Evolutionary conservation across 2,329 filamentous ascomycete genomes (phyloP), one percentile per base, ranked within the genome.

Genomic region (Metarhizium guizhouense): DNA sequence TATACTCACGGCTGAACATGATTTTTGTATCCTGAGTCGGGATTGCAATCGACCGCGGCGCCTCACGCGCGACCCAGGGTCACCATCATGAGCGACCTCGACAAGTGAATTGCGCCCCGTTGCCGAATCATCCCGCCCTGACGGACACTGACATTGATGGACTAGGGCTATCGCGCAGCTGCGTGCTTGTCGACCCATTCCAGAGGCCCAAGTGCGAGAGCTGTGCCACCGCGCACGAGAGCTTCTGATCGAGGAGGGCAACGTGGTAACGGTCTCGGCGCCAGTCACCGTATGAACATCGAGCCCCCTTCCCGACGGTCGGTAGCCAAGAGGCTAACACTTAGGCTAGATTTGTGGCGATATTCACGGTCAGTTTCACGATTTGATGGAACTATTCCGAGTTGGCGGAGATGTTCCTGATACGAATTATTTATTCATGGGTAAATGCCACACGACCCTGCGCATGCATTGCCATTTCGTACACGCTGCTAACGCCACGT

Each of bases 381-480:
- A 96, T 68, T 74, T 96, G 65, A 96, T 96, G 93, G 93, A 96
- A 72, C 83, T 96, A 6, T 96, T 96, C 69, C 84, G 91, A 54
- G 92, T 96, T 4, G 92, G 92, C 59, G 92, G 92, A 60, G 90
- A 96, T 69, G 90, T 95, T 4, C 92, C 92, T 45, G 93, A 96
- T 67, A 96, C 92, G 36, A 96, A 95, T 68, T 96, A 96, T 71
- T 83, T 96, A 3, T 96, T 96, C 74, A 96, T 96, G 90, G 92
- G 87, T 89, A 77, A 30, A 18, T 4, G 42, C 42, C 32, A 34
- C 32, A 34, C 13, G 45, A 30, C 25, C 45, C 42, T 11, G 16
- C 6, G 42, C 2, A 16, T 16, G 6, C 42, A 8, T 7, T 11
- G 16, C 6, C 16, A 50, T n/a, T 47, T 30, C 29, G 20, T 38